Conservation (phyloP, 78 protist genomes). For the Guillardia theta region DNA sequence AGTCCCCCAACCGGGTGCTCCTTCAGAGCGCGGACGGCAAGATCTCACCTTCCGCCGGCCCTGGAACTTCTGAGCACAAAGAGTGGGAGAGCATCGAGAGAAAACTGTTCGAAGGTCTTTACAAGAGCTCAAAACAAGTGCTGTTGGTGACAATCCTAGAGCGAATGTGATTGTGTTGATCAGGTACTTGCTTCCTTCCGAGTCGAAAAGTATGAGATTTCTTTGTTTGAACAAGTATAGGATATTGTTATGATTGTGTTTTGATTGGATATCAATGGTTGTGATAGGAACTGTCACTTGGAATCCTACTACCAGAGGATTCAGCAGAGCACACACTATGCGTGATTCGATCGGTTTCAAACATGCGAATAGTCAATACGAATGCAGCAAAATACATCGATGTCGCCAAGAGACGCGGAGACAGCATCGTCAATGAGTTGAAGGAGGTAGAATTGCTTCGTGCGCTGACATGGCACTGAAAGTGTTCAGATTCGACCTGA, state of each 20-base stretch:
- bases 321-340: not conserved
- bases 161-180: no score
- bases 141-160: no score
- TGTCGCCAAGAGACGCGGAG: not conserved
- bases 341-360: not conserved
- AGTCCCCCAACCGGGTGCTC: not conserved
- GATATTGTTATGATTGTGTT: no score
- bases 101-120: not conserved
- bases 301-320: not conserved
- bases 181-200: not conserved
- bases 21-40: not conserved
- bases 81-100: not conserved
- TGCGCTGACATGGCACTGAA: no score
- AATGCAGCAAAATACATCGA: not conserved
- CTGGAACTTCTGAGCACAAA: not conserved
- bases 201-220: not conserved
- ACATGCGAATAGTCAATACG: not conserved
- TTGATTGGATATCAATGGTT: no score
- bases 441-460: no score
- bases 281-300: not conserved
- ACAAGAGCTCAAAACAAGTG: not conserved
- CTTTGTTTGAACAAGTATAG: not conserved
- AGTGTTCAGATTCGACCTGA: no score
- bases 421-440: not conserved
- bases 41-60: not conserved